These are phyloP conservation scores for Fagopyrum esculentum DNA, from an alignment of 148 eudicot species.

Conservation along the genomic window DNA sequence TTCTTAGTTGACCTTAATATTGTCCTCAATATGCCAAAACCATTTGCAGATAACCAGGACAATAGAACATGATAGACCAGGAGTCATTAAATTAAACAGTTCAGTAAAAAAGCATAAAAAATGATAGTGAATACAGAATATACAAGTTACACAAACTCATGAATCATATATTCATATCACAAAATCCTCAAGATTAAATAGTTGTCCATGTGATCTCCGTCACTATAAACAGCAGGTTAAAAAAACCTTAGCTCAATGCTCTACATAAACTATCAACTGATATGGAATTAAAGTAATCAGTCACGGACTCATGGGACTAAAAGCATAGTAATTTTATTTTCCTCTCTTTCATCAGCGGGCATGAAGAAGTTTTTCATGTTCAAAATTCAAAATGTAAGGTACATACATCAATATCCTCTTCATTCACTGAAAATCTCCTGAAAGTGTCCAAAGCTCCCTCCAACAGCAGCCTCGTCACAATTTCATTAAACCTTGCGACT, in stretches of 20 bases:
- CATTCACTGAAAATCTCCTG: conserved; percentile 63
- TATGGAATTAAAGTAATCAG: background rate
- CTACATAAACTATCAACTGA: background rate
- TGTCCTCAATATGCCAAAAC: background rate
- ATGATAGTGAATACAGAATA: background rate
- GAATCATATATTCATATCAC: background rate
- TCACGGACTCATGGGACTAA: background rate
- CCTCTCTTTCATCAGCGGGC: background rate
- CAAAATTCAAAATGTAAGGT: background rate
- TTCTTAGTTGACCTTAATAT: background rate
- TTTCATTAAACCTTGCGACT: conserved; percentile 92
- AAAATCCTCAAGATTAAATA: background rate
- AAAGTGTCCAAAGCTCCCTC: conserved; percentile 95
- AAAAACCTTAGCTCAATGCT: background rate
- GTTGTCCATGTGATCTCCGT: background rate
- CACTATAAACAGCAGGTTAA: too few relatives aligned
- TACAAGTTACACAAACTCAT: background rate
- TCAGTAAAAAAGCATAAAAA: background rate
- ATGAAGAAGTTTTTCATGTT: conserved; percentile 1
- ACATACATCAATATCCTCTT: conserved; percentile 86
- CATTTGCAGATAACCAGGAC: background rate
- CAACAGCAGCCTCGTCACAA: conserved; percentile 74
- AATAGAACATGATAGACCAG: background rate
- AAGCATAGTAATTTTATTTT: background rate
- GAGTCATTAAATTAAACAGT: background rate